Base-by-base conservation (phyloP, 2,329 filamentous ascomycete genomes). In the Parafenestella ontariensis region DNA sequence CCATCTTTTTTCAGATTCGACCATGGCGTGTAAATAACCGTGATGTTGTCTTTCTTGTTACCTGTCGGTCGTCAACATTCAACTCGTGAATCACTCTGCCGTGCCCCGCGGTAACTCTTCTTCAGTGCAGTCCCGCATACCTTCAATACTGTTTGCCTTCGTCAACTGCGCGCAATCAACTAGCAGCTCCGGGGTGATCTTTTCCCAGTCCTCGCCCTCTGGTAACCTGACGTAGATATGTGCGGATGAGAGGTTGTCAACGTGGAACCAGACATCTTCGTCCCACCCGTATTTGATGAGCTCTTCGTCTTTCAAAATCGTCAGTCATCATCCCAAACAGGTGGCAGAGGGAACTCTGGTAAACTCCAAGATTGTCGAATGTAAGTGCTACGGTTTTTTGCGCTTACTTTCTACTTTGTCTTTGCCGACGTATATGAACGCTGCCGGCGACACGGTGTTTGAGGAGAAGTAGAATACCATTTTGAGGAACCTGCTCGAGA, bases 401-500 rank as follows among this genome's bases (percentile, higher is more conserved):
- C n/a, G 64, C 88, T 72, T 83, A 97, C 95, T 99, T 82, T 99
- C 95, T 68, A 95, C 93, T 80, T 99, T 99, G 82, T 99, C 95
- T 78, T 98, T 99, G 77, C 95, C 95, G 55, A 97, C 92, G 75
- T 99, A 99, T 71, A 99, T 87, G 74, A 89, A 93, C 37, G 92
- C 94, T 28, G 92, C 75, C 1, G 95, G 94, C 11, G 88, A 83
- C 34, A 96, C 91, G 37, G 87, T 87, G 58, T 86, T 94, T 23
- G 94, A 98, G 1, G 88, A 95, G 76, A 95, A 98, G 77, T 98
- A 98, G 80, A 90, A 96, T 42, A 99, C 95, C 95, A 99, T 96
- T 1, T 64, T 64, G 58, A 34, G 8, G 15, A 10, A 21, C 4
- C 31, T 39, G 20, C 9, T 23, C 20, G 37, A n/a, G 37, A 13